A percentile compares a stretch with the other conserved stretches of the same genome.
These are phyloP conservation scores for Gomphus bonarii DNA, from an alignment of 1,284 basidiomycete genomes.

Conservation along the genomic window DNA sequence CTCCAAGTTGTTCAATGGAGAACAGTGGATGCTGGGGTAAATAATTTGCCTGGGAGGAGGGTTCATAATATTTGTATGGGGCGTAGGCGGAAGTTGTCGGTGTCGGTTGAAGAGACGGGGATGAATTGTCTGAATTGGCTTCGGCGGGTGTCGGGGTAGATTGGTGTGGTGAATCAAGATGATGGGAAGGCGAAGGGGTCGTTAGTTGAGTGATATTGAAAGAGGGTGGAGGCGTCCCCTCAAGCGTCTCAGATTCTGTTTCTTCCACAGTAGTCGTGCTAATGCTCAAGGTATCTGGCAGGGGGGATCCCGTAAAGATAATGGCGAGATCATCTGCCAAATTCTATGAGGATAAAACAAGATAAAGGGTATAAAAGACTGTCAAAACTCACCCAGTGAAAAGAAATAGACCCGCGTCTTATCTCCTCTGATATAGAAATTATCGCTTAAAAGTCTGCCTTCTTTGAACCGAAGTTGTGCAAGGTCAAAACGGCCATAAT, in stretches of 20 bases:
- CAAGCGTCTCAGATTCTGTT: not conserved
- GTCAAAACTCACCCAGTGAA: conserved; percentile 49
- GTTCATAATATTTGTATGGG: not conserved
- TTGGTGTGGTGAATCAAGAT: not conserved
- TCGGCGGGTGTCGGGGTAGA: not conserved
- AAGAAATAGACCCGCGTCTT: conserved; percentile 97
- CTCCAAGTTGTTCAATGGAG: conserved; percentile 63
- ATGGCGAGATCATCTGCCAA: conserved; percentile 66
- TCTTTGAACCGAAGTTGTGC: conserved; percentile 91
- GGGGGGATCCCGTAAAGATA: conserved; percentile 60
- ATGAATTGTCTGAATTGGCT: conserved; percentile 9
- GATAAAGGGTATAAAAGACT: not conserved
- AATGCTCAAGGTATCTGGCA: conserved; percentile 25
- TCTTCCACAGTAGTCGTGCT: conserved; percentile 24
- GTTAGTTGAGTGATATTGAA: conserved; percentile 2
- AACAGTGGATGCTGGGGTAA: conserved; percentile 43
- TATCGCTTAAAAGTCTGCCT: conserved; percentile 81
- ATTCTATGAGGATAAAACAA: no score
- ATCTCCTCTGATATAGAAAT: conserved; percentile 92
- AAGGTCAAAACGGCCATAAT: conserved; percentile 93
- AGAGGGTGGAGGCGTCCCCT: conserved; percentile 12
- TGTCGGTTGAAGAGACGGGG: not conserved
- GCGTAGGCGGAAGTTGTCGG: conserved; percentile 14
- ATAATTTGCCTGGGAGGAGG: not conserved
- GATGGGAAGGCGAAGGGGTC: not conserved